phyloP scores from a whole-genome alignment of 371 early-diverging fungal species.

The Phascolomyces articulosus region DNA sequence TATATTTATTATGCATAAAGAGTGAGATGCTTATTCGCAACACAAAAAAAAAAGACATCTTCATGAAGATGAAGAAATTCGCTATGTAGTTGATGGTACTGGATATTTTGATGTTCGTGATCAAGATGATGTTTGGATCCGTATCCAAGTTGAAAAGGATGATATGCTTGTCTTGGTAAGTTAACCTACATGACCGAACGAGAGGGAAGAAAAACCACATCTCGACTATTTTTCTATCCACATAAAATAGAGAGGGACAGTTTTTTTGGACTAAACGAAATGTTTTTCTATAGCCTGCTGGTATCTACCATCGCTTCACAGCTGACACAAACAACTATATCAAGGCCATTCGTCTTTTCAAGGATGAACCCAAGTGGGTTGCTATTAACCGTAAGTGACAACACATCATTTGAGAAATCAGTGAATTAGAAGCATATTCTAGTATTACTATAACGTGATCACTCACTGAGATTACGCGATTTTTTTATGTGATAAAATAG shows the following conservation, averaged over 20 bases:
- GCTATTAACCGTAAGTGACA: conserved; percentile 82
- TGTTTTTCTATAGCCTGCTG: conserved; percentile 77
- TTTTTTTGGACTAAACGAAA: background rate
- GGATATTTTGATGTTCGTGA: conserved; percentile 92
- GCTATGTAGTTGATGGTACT: conserved; percentile 86
- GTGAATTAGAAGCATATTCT: too few species aligned
- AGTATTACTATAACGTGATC: background rate
- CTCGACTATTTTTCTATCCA: too few species aligned
- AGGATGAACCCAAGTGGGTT: conserved; percentile 94
- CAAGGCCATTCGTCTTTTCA: conserved; percentile 91
- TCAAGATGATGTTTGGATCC: conserved; percentile 85
- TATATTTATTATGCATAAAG: too few species aligned
- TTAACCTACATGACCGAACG: too few species aligned
- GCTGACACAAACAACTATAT: conserved; percentile 86
- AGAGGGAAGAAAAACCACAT: too few species aligned
- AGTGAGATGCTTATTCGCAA: too few species aligned
- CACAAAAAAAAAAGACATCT: conserved; percentile 68
- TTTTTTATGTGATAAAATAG: conserved; percentile 19
- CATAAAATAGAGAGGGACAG: too few species aligned
- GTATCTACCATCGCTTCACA: conserved; percentile 96
- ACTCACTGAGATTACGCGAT: conserved; percentile 2
- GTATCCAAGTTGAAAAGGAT: conserved; percentile 74
- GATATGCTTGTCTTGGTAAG: conserved; percentile 89
- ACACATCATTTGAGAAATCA: background rate
- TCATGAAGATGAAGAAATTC: conserved; percentile 97